Evolutionary conservation across 768 basidiomycete genomes (phyloP), one percentile per base, ranked within the genome.

Genomic region (Macrolepiota fuliginosa): DNA sequence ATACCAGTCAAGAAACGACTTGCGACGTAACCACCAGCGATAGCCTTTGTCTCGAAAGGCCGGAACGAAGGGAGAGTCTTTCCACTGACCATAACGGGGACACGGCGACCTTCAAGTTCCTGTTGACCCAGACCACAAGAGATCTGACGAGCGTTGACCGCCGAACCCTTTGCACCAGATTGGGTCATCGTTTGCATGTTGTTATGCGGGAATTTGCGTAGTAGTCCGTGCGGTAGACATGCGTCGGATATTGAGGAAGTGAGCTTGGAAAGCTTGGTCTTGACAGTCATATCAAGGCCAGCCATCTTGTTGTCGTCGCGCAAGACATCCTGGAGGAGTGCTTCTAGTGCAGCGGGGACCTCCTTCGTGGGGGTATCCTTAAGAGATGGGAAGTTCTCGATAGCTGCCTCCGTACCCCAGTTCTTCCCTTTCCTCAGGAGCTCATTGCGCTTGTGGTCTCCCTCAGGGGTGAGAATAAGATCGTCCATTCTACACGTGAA

Each of bases 401-500:
- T 89, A 27, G 96, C 94, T 10, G 91, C 93, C 63, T 89, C 85
- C 17, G 90, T 91, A 4, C 96, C 97, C 46, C 91, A 83, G 61
- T 85, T 83, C 61, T 82, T 78, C 13, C 87, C 91, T 24, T 82
- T 76, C 40, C 82, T 77, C 13, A 98, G 73, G 51, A 98, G 81
- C 40, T 87, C 80, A 51, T 80, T 76, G 64, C 97, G 84, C 60
- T 80, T 81, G 47, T 73, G 71, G 71, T 98, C 90, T 22, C 94
- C 96, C 58, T 87, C 84, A 0, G 86, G 82, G 6, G 95, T 98
- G 53, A 99, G 80, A 55, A 91, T 88, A 46, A 99, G 81, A 79
- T 99, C 97, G 74, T 99, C 97, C 93, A 98, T 98, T 19, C 97
- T 88, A 76, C 97, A 99, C 2, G 96, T 95, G 76, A 99, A 99